A percentile compares a stretch with the other conserved stretches of the same genome.
Conservation (phyloP, 352 stramenopile species). For the Pythium sp. region DNA sequence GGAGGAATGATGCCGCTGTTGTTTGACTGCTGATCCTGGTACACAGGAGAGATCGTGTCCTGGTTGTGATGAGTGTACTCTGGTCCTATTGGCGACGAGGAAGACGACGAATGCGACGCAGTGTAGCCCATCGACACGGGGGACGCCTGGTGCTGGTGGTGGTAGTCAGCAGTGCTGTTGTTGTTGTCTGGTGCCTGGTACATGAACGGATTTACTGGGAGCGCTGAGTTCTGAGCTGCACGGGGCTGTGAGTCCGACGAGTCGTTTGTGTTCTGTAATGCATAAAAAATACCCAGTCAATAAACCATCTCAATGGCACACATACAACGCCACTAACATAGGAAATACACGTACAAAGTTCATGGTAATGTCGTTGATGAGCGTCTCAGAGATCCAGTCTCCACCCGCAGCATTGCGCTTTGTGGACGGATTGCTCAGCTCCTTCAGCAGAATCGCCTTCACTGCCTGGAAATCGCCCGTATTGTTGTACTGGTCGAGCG, state of each 20-base stretch:
- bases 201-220: conserved; percentile 27
- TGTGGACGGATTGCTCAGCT: conserved; percentile 57
- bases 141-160: conserved; percentile 26
- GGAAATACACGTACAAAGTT: conserved; percentile 39
- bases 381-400: conserved; percentile 72
- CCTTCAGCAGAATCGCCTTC: conserved; percentile 61
- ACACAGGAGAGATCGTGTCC: conserved; percentile 8
- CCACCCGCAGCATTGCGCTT: conserved; percentile 60
- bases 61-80: conserved; percentile 16
- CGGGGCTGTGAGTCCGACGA: background rate
- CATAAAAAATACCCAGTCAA: background rate
- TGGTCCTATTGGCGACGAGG: background rate
- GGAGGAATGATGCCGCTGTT: conserved; percentile 8
- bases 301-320: background rate
- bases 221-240: background rate
- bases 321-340: background rate
- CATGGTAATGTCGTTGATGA: conserved; percentile 71
- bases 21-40: conserved; percentile 14
- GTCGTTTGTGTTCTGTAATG: conserved; percentile 13
- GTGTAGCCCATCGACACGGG: conserved; percentile 34
- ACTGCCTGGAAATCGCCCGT: conserved; percentile 76
- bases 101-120: conserved; percentile 2
- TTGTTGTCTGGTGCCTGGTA: conserved; percentile 24
- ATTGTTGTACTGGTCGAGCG: conserved; percentile 72
- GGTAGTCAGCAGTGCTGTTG: conserved; percentile 17